Conservation (phyloP, 2,329 filamentous ascomycete species). For the Leptographium procerum region DNA sequence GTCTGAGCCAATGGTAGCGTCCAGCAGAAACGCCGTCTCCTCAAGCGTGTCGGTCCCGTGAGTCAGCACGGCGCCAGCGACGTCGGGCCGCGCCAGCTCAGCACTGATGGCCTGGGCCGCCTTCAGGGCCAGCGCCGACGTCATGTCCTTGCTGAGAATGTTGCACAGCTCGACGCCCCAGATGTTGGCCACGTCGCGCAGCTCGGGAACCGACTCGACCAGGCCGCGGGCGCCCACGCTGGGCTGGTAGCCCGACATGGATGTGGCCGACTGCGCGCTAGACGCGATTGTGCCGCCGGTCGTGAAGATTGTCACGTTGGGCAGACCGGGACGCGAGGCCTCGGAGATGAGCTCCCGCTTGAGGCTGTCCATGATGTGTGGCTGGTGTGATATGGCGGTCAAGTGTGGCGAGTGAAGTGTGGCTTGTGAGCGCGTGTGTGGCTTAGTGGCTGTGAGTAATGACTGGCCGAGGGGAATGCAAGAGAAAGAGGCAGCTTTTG, state of each 20-base stretch:
- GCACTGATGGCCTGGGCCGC: slow-evolving; percentile 35
- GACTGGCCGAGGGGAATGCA: too few species aligned
- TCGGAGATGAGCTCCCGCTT: not conserved
- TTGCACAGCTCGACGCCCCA: slow-evolving; percentile 40
- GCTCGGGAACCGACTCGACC: slow-evolving; percentile 42
- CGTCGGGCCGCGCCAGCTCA: slow-evolving; percentile 31
- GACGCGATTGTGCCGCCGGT: slow-evolving; percentile 51
- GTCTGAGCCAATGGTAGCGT: slow-evolving; percentile 41
- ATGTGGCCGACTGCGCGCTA: slow-evolving; percentile 32
- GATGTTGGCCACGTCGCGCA: slow-evolving; percentile 43
- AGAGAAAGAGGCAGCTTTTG: too few species aligned
- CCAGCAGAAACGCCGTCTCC: slow-evolving; percentile 52
- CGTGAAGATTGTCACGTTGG: slow-evolving; percentile 45
- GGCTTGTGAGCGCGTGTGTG: too few species aligned
- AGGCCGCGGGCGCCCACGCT: slow-evolving; percentile 38
- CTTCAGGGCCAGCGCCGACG: slow-evolving; percentile 33
- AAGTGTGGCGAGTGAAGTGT: not conserved
- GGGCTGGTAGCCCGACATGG: slow-evolving; percentile 31
- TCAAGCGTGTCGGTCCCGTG: slow-evolving; percentile 57
- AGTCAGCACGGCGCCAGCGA: slow-evolving; percentile 44
- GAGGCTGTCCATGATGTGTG: not conserved
- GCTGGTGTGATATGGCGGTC: not conserved
- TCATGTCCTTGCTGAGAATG: slow-evolving; percentile 35
- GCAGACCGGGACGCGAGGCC: slow-evolving; percentile 20
- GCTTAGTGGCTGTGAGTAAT: too few species aligned